phyloP scores from a whole-genome alignment of 2,329 filamentous ascomycete species.

The Gremmenia infestans region DNA sequence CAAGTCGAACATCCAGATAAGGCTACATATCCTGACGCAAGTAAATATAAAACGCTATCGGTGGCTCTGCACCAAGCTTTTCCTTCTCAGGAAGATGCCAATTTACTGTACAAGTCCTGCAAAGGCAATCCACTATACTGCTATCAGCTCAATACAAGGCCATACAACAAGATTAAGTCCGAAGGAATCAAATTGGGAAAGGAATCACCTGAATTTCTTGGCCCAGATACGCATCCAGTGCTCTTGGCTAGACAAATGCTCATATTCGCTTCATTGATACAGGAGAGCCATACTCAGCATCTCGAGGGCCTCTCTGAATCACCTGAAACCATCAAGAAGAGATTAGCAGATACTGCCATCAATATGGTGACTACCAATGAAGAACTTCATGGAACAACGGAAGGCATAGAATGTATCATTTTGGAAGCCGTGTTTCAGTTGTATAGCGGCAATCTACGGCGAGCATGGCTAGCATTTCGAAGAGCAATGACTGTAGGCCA shows the following conservation, averaged over 20 bases:
- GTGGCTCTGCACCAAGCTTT: constrained; percentile 16
- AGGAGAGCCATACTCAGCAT: constrained; percentile 25
- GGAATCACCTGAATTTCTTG: constrained; percentile 25
- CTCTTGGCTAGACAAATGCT: constrained; percentile 40
- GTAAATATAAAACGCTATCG: constrained; percentile 7
- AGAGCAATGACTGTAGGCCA: constrained; percentile 42
- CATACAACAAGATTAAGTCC: constrained; percentile 6
- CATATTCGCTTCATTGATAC: constrained; percentile 34
- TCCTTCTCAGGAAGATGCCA: constrained; percentile 21
- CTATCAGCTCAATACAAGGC: constrained; percentile 27
- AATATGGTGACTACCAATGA: constrained; percentile 41
- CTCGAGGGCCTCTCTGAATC: constrained; percentile 8
- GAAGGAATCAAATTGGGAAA: constrained; percentile 10
- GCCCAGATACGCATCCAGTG: constrained; percentile 34
- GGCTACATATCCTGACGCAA: background rate
- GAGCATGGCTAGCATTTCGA: constrained; percentile 40
- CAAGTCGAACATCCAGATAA: background rate
- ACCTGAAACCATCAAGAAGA: constrained; percentile 22
- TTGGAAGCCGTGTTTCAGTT: constrained; percentile 40
- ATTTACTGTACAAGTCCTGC: constrained; percentile 3
- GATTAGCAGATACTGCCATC: constrained; percentile 9
- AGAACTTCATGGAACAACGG: constrained; percentile 38
- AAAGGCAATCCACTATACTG: constrained; percentile 5
- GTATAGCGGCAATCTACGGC: constrained; percentile 42
- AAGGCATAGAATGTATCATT: constrained; percentile 46